Conservation (phyloP, 768 basidiomycete species). For the Phylloporus sp. region DNA sequence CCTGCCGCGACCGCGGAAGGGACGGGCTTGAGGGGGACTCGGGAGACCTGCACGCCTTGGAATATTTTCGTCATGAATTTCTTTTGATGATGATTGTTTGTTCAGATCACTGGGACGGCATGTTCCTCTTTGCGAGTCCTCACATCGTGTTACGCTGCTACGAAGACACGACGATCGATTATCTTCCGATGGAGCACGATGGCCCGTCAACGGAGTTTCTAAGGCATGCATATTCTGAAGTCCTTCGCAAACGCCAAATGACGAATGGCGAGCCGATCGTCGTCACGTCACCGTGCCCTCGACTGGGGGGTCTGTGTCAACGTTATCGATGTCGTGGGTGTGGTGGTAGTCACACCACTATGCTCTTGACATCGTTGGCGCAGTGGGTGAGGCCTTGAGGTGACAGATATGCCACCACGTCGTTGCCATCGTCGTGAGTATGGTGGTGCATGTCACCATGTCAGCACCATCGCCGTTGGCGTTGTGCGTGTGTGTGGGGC, state of each 20-base stretch:
- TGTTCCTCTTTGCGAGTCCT: slow-evolving; percentile 11
- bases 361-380: too few species aligned
- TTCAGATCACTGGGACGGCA: not conserved
- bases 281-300: too few species aligned
- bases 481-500: too few species aligned
- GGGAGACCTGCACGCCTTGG: not conserved
- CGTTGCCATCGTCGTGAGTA: too few species aligned
- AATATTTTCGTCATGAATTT: not conserved
- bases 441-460: too few species aligned
- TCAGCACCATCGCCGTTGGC: too few species aligned
- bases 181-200: not conserved
- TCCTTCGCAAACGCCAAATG: not conserved
- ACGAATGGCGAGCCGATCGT: too few species aligned
- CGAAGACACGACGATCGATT: not conserved
- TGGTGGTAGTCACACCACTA: too few species aligned
- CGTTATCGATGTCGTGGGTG: too few species aligned
- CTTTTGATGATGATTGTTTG: not conserved
- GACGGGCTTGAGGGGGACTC: not conserved
- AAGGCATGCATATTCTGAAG: not conserved
- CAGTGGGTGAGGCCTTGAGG: too few species aligned
- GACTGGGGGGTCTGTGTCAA: too few species aligned
- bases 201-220: not conserved
- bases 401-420: too few species aligned
- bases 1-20: not conserved
- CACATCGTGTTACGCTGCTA: slow-evolving; percentile 5